A percentile compares a stretch with the other conserved stretches of the same genome.
Conservation (phyloP, 805 yeast species). For the Kodamaea kakaduensis region DNA sequence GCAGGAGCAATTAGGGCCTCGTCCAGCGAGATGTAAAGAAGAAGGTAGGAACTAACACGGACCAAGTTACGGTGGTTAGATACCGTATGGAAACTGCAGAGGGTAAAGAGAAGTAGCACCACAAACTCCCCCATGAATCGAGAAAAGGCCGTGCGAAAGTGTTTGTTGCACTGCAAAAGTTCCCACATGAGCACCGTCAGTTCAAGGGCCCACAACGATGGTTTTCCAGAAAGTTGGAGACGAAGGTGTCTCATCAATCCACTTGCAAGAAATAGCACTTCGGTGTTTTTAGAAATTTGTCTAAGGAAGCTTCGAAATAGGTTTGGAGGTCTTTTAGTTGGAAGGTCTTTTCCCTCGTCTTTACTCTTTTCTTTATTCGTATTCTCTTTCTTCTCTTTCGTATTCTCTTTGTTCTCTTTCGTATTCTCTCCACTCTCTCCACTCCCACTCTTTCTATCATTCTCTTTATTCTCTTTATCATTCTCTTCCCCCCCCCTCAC, state of each 20-base stretch:
- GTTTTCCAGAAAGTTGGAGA: constrained; percentile 28
- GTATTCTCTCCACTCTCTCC: too few relatives aligned
- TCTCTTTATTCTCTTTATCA: background rate
- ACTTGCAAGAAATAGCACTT: constrained; percentile 46
- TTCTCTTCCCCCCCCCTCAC: background rate
- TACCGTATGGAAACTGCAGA: constrained; percentile 44
- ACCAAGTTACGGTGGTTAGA: constrained; percentile 38
- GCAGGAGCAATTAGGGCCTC: constrained; percentile 34
- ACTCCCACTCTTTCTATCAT: too few relatives aligned
- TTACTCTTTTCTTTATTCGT: too few relatives aligned
- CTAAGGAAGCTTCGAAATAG: constrained; percentile 11
- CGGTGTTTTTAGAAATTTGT: constrained; percentile 42
- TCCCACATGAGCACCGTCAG: constrained; percentile 70
- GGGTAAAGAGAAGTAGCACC: constrained; percentile 53
- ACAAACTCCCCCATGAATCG: constrained; percentile 51
- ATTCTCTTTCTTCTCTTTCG: too few relatives aligned
- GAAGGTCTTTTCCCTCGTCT: too few relatives aligned
- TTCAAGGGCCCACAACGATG: constrained; percentile 50
- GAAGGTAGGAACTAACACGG: constrained; percentile 48
- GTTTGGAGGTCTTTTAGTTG: background rate
- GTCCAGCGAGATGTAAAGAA: constrained; percentile 45
- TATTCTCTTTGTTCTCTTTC: too few relatives aligned
- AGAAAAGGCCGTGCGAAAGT: constrained; percentile 41
- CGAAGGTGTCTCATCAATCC: constrained; percentile 47
- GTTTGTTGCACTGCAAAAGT: constrained; percentile 65